Percentiles rank a stretch among this genome's conserved stretches.
Conservation (phyloP, 2,329 filamentous ascomycete species). For the Diaporthe ilicicola region DNA sequence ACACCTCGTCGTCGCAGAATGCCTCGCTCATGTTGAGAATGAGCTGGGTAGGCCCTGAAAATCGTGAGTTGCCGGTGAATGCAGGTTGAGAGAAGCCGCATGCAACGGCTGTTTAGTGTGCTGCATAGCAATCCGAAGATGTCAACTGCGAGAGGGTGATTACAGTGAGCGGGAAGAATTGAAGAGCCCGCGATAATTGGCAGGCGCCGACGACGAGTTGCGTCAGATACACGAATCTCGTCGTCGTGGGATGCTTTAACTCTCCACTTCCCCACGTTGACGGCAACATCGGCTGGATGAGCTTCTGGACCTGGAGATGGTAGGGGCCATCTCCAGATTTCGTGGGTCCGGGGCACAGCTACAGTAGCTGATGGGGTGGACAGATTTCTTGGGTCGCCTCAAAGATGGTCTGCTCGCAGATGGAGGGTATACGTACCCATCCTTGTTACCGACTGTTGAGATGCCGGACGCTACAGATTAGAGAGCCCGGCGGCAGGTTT, state of each 20-base stretch:
- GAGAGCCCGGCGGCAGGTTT: not conserved
- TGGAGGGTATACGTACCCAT: not conserved
- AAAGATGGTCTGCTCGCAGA: not conserved
- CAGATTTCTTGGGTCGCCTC: not conserved
- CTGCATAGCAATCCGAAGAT: not conserved
- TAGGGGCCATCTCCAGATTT: constrained; percentile 20
- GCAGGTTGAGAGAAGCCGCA: constrained; percentile 4
- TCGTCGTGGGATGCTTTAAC: constrained; percentile 19
- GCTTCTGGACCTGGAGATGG: constrained; percentile 5
- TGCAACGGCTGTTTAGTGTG: not conserved
- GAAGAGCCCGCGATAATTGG: constrained; percentile 1
- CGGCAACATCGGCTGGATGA: not conserved
- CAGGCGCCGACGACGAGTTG: not conserved
- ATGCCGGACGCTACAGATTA: not conserved
- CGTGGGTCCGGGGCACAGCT: not conserved
- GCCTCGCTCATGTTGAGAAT: constrained; percentile 10
- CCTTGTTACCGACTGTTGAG: not conserved
- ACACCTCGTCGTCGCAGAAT: constrained; percentile 22
- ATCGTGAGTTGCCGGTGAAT: not conserved
- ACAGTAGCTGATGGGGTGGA: not conserved
- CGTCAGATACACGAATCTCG: constrained; percentile 12
- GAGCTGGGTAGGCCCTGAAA: not conserved
- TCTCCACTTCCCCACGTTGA: constrained; percentile 25
- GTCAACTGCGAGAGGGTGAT: not conserved
- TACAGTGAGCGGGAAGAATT: not conserved